Conservation (phyloP, 1,284 basidiomycete species). For the Cutaneotrichosporon curvatum region DNA sequence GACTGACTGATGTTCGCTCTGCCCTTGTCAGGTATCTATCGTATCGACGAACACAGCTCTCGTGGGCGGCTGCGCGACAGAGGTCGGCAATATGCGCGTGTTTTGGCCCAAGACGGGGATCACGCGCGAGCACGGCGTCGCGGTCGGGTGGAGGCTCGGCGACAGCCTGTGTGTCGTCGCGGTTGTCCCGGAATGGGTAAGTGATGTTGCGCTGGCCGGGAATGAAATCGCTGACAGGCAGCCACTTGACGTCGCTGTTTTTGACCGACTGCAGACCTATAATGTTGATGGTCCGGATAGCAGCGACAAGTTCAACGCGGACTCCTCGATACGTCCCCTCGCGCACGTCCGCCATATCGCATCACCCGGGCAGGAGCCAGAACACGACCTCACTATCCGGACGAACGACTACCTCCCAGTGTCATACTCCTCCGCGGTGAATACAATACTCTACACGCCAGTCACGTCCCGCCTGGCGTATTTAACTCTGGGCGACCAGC, state of each 20-base stretch:
- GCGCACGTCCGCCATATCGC: too few relatives aligned
- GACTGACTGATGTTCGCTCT: too few relatives aligned
- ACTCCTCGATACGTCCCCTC: too few relatives aligned
- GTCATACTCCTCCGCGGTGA: slow-evolving; percentile 15
- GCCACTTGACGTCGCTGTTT: too few relatives aligned
- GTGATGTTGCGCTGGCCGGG: neutral
- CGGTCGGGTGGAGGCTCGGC: slow-evolving; percentile 26
- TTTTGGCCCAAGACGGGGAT: slow-evolving; percentile 31
- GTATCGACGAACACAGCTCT: too few relatives aligned
- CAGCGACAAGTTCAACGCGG: too few relatives aligned
- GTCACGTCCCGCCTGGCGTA: slow-evolving; percentile 5
- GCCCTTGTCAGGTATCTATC: too few relatives aligned
- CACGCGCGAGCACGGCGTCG: slow-evolving; percentile 8
- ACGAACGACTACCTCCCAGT: slow-evolving; percentile 5
- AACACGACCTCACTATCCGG: slow-evolving; percentile 1
- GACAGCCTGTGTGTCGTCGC: slow-evolving; percentile 22
- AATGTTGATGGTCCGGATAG: too few relatives aligned
- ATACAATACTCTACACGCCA: slow-evolving; percentile 28
- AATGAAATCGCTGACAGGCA: too few relatives aligned
- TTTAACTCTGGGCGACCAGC: neutral
- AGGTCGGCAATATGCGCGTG: slow-evolving; percentile 19
- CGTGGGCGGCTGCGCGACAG: too few relatives aligned
- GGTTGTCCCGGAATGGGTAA: slow-evolving; percentile 15
- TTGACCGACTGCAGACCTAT: too few relatives aligned
- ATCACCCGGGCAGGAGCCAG: too few relatives aligned